phyloP scores from a whole-genome alignment of 805 yeast genomes.

The Wickerhamomyces tratensis region DNA sequence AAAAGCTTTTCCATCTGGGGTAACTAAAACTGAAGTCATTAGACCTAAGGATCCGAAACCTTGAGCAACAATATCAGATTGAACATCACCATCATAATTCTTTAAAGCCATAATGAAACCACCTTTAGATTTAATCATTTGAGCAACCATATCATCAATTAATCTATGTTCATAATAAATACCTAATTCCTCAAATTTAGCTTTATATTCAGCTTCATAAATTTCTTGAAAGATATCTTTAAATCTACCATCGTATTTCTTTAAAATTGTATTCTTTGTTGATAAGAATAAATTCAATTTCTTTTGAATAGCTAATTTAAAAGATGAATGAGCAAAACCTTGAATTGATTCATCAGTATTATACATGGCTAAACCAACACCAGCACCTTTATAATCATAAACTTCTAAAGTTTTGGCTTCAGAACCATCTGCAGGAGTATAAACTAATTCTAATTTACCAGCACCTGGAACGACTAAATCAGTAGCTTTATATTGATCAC shows the following conservation, averaged over 20 bases:
- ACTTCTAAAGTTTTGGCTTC: constrained; percentile 39
- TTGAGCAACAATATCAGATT: constrained; percentile 79
- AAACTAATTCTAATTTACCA: constrained; percentile 58
- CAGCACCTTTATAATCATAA: constrained; percentile 53
- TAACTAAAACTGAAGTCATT: constrained; percentile 76
- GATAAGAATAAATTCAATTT: constrained; percentile 58
- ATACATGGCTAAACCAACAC: constrained; percentile 78
- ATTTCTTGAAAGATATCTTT: constrained; percentile 69
- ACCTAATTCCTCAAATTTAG: constrained; percentile 47
- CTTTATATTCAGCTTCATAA: constrained; percentile 47
- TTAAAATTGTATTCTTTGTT: constrained; percentile 74
- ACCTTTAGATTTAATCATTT: constrained; percentile 78
- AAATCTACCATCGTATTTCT: constrained; percentile 75
- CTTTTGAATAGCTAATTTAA: constrained; percentile 60
- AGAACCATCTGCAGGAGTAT: constrained; percentile 53
- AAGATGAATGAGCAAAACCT: constrained; percentile 75
- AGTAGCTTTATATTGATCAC: constrained; percentile 79
- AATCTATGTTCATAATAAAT: constrained; percentile 73
- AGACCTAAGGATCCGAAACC: constrained; percentile 80
- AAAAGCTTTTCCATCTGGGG: constrained; percentile 81
- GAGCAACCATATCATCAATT: constrained; percentile 85
- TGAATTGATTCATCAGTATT: constrained; percentile 70
- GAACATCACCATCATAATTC: constrained; percentile 83
- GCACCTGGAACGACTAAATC: constrained; percentile 59
- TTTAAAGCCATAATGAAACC: constrained; percentile 76